Conservation (phyloP, 2,329 filamentous ascomycete species). For the Hypoxylon sp. region DNA sequence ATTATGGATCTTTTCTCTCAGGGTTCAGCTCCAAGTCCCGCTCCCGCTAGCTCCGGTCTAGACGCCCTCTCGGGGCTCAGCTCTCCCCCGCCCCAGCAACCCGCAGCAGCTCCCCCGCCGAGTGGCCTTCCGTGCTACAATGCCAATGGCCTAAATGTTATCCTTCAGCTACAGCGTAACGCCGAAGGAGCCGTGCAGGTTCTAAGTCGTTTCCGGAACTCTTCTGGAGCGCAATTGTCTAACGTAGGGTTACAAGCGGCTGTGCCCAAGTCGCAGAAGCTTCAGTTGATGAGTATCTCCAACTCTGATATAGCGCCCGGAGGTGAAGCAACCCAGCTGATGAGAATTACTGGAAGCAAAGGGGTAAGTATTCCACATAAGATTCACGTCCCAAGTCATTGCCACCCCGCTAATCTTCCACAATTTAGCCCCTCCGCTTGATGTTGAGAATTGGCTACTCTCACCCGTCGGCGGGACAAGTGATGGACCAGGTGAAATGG, state of each 20-base stretch:
- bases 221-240: slow-evolving; percentile 74
- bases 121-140: slow-evolving; percentile 81
- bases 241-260: slow-evolving; percentile 91
- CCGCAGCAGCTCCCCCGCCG: slow-evolving; percentile 60
- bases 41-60: slow-evolving; percentile 62
- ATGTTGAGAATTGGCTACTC: slow-evolving; percentile 87
- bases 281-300: slow-evolving; percentile 92
- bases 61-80: slow-evolving; percentile 67
- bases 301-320: slow-evolving; percentile 81
- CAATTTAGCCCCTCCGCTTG: slow-evolving; percentile 80
- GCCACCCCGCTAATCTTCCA: slow-evolving; percentile 3
- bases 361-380: slow-evolving; percentile 78
- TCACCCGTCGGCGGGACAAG: slow-evolving; percentile 76
- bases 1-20: slow-evolving; percentile 92
- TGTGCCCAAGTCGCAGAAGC: slow-evolving; percentile 94
- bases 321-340: slow-evolving; percentile 88
- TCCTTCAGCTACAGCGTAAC: slow-evolving; percentile 87
- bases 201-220: slow-evolving; percentile 86
- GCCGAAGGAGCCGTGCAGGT: slow-evolving; percentile 85
- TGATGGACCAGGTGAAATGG: slow-evolving; percentile 97
- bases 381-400: not conserved
- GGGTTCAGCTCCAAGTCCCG: slow-evolving; percentile 62
- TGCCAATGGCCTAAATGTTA: slow-evolving; percentile 86
- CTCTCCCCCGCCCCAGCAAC: slow-evolving; percentile 65
- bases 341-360: slow-evolving; percentile 87